Conservation (phyloP, 2,329 filamentous ascomycete species). For the Zasmidium angulare region DNA sequence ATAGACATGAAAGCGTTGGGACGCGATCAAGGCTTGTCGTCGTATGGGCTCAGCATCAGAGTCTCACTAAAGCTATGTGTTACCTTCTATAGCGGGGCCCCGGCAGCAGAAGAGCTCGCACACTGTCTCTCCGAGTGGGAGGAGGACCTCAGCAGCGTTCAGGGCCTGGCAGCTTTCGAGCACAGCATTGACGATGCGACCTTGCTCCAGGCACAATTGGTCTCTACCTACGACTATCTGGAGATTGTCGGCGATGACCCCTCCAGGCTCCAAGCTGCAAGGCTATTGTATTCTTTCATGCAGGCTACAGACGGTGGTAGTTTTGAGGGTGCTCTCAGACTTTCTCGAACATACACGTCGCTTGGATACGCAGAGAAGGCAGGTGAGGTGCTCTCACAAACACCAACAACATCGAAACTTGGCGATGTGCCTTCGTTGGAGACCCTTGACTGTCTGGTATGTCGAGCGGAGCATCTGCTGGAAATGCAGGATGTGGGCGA, state of each 20-base stretch:
- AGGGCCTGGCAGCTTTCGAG: constrained; percentile 41
- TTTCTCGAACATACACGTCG: constrained; percentile 57
- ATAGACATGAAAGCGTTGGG: constrained; percentile 15
- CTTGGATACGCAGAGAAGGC: constrained; percentile 63
- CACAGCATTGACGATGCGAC: constrained; percentile 52
- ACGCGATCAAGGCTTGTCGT: constrained; percentile 36
- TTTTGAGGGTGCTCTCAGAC: constrained; percentile 35
- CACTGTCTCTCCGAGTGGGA: constrained; percentile 40
- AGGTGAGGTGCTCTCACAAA: constrained; percentile 57
- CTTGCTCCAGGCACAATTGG: constrained; percentile 52
- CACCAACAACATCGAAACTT: constrained; percentile 50
- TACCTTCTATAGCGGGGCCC: constrained; percentile 40
- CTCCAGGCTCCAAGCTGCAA: constrained; percentile 13
- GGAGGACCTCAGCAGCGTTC: constrained; percentile 33
- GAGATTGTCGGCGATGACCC: constrained; percentile 57
- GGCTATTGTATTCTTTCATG: constrained; percentile 12
- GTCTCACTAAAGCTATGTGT: constrained; percentile 41
- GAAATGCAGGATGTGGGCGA: constrained; percentile 23
- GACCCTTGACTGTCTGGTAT: constrained; percentile 41
- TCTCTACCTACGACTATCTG: constrained; percentile 56
- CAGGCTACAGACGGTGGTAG: constrained; percentile 25
- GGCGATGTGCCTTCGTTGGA: constrained; percentile 46
- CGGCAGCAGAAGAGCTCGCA: constrained; percentile 29
- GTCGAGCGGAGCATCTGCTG: constrained; percentile 23
- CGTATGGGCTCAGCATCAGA: constrained; percentile 37